phyloP scores from a whole-genome alignment of 2,329 filamentous ascomycete genomes.

The Diplocarpon mali region DNA sequence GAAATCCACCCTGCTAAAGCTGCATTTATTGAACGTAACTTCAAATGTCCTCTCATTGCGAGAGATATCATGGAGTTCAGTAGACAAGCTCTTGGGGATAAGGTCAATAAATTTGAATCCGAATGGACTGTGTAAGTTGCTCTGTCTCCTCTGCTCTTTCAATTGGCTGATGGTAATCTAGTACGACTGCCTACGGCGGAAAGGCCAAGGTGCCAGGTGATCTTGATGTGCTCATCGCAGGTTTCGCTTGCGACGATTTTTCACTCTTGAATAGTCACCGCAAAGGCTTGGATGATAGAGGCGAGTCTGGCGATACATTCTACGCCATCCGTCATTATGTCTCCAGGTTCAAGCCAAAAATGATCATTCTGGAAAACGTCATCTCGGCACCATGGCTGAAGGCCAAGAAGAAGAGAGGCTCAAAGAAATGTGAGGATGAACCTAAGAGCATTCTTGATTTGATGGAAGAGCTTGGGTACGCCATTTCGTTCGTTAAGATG shows the following conservation, averaged over 20 bases:
- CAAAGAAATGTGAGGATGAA: neutral
- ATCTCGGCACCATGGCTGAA: conserved; percentile 45
- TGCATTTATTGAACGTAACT: conserved; percentile 52
- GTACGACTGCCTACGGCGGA: conserved; percentile 57
- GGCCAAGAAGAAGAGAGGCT: conserved; percentile 11
- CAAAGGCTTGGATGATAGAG: conserved; percentile 40
- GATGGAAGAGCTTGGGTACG: conserved; percentile 38
- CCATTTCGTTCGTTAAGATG: conserved; percentile 35
- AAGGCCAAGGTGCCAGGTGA: conserved; percentile 42
- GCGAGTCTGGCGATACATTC: conserved; percentile 58
- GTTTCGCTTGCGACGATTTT: conserved; percentile 68
- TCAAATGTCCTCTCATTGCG: conserved; percentile 40
- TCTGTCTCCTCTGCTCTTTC: neutral
- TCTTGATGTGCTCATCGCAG: conserved; percentile 57
- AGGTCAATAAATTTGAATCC: neutral
- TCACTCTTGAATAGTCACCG: conserved; percentile 50
- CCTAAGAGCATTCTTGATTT: too few species aligned
- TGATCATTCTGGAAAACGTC: conserved; percentile 68
- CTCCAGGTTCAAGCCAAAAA: conserved; percentile 40
- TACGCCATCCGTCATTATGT: conserved; percentile 48
- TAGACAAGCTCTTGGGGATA: neutral
- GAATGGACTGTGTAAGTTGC: conserved; percentile 10
- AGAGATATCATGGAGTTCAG: conserved; percentile 46
- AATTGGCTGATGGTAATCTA: conserved; percentile 23
- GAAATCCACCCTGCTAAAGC: conserved; percentile 56